Base-by-base conservation (phyloP, 192 early-diverging fungal species). In the Umbelopsis sp. region DNA sequence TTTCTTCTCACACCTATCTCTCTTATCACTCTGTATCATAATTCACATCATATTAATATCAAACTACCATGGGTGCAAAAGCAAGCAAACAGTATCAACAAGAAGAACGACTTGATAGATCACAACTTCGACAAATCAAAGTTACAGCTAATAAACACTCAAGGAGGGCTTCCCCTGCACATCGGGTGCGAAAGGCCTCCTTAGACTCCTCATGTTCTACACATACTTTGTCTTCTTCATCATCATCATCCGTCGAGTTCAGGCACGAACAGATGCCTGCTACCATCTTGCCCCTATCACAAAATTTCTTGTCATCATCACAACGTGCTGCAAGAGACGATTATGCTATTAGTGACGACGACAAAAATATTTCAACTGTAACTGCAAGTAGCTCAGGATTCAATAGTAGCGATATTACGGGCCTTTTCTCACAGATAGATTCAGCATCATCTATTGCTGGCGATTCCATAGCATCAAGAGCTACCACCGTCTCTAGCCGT, bases 301-400 rank as follows among this genome's bases (percentile, higher is more conserved):
- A 17, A 16, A 17, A 49, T 49, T 49, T 49, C 47, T 49, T 49
- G n/a, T n/a, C 20, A 4, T 6, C 16, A 21, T 0, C 20, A 4
- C 47, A 49, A n/a, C n/a, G n/a, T 16, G 47, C 14, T 34, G 26
- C 31, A 29, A 20, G 56, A 62, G 47, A 62, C 17, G 54, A 59
- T 32, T 62, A 62, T 62, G 56, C 56, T 26, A 62, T 62, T 62
- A 26, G 56, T 62, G 56, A 62, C 31, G 56, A 62, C 31, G 56
- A 62, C 34, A 62, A 62, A 20, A 62, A 62, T 32, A 62, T 62
- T 62, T 62, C 56, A 62, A 62, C 56, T 62, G 56, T 62, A 34
- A 62, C 56, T 12, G 56, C 56, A 1, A 32, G 56, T 26, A 62
- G 56, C 56, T 62, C 56, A 20, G 56, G 29, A 62, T 62, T 62